Conservation (phyloP, 352 stramenopile genomes). For the Phytophthora agathidicida region DNA sequence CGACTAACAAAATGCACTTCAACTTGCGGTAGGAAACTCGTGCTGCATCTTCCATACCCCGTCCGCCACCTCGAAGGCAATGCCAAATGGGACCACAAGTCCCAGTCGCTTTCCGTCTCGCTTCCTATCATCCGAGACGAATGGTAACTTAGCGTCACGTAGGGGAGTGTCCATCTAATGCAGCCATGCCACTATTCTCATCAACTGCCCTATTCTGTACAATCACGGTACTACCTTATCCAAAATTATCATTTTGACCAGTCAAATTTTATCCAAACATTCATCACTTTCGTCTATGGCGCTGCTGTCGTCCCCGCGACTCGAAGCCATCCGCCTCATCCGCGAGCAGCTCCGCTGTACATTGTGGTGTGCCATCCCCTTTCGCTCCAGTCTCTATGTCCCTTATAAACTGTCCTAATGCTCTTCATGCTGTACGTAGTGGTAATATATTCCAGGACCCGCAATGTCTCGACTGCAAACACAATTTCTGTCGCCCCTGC, state of each 20-base stretch:
- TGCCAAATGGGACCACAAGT: slow-evolving; percentile 71
- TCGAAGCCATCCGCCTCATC: slow-evolving; percentile 74
- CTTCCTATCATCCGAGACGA: slow-evolving; percentile 81
- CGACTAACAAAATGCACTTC: neutral
- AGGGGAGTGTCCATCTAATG: slow-evolving; percentile 2
- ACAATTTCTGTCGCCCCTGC: slow-evolving; percentile 87
- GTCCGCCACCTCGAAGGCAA: slow-evolving; percentile 73
- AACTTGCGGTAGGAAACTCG: slow-evolving; percentile 56
- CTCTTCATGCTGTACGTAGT: slow-evolving; percentile 41
- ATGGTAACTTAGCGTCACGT: slow-evolving; percentile 40
- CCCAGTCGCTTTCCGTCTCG: slow-evolving; percentile 58
- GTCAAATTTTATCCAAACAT: slow-evolving; percentile 10
- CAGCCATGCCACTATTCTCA: slow-evolving; percentile 9
- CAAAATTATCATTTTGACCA: no score
- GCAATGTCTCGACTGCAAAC: slow-evolving; percentile 87
- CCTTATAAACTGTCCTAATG: neutral
- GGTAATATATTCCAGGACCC: slow-evolving; percentile 78
- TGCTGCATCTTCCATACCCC: slow-evolving; percentile 73
- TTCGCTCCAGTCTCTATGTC: neutral
- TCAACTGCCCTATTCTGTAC: slow-evolving; percentile 5
- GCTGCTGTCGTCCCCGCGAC: slow-evolving; percentile 57
- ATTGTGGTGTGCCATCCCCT: slow-evolving; percentile 56
- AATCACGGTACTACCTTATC: neutral
- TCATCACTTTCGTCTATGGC: slow-evolving; percentile 42
- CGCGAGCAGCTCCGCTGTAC: slow-evolving; percentile 81